These are phyloP conservation scores for Talaromyces borbonicus DNA, from an alignment of 495 filamentous ascomycete genomes.

Conservation along the genomic window DNA sequence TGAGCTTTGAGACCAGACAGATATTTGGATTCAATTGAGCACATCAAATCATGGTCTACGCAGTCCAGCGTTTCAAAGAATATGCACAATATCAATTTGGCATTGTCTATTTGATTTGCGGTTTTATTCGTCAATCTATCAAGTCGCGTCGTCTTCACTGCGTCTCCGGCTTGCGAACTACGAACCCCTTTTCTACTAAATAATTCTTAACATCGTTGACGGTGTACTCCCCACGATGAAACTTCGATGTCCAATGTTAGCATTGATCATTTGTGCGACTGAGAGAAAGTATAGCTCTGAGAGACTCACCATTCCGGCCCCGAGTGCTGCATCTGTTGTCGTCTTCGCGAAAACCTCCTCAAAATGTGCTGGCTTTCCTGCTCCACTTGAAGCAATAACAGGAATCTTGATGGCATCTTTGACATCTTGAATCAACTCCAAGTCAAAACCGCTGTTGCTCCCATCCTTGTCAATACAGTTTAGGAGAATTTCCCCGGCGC, in stretches of 20 bases:
- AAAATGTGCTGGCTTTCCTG: conserved; percentile 84
- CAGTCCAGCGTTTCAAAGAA: too few species aligned
- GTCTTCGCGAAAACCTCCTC: conserved; percentile 81
- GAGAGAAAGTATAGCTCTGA: conserved; percentile 4
- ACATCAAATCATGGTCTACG: too few species aligned
- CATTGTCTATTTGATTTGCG: neutral
- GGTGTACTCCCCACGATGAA: conserved; percentile 90
- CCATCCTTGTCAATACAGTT: conserved; percentile 98
- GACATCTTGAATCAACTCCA: conserved; percentile 82
- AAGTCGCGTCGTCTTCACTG: conserved; percentile 6
- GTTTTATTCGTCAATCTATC: neutral
- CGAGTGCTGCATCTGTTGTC: conserved; percentile 81
- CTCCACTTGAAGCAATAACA: conserved; percentile 91
- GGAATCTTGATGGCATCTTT: conserved; percentile 80
- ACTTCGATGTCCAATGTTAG: conserved; percentile 38
- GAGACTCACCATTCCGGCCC: conserved; percentile 76
- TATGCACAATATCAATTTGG: too few species aligned
- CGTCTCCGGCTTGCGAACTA: conserved; percentile 66
- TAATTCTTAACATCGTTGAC: conserved; percentile 89
- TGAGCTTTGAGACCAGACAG: too few species aligned
- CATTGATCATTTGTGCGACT: neutral
- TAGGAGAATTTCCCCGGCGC: conserved; percentile 83
- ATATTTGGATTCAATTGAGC: too few species aligned
- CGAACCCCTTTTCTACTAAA: conserved; percentile 55
- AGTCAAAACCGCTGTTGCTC: conserved; percentile 88